Evolutionary conservation across 2,329 filamentous ascomycete species (phyloP), one percentile per base, ranked within the genome.

Genomic region (Blastomyces silverae): DNA sequence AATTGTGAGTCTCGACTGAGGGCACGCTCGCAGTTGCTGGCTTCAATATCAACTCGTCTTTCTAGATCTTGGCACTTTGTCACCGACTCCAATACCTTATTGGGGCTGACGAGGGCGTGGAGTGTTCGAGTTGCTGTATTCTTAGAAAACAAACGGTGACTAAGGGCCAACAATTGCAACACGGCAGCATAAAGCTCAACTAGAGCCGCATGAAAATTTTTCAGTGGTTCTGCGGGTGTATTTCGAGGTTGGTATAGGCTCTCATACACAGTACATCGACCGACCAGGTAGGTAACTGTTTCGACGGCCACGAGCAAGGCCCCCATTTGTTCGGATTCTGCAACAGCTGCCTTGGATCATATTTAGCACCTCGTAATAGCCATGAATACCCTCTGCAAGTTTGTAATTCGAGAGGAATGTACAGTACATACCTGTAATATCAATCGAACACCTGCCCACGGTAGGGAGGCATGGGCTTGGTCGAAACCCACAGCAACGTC

Each of bases 401-500:
- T 22, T 52, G n/a, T 37, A 20, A 25, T 0, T 13, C 20, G 1
- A 39, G 13, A 57, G n/a, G 31, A 7, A 55, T 55, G 6, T n/a
- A n/a, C n/a, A n/a, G n/a, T n/a, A n/a, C n/a, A n/a, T 44, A 59
- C 75, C 62, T 74, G 69, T 5, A 77, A 69, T 25, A 77, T 60
- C 53, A 75, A 69, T 15, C 71, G 69, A 55, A 74, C 65, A 42
- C 67, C 71, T 56, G 72, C 72, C 73, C 71, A 78, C 20, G 72
- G 74, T 48, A 77, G 68, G 37, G 70, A 68, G 22, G 73, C 72
- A 68, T 76, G 72, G 13, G 64, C 68, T 2, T 75, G 72, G 63
- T 76, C 71, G 66, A 71, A 74, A 60, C 74, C 70, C 28, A 73
- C 66, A 0, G 69, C 70, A 59, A 71, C 65, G 68, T 77, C 72